Conservation (phyloP, 306 rosid genomes). For the Ammopiptanthus mongolicus region DNA sequence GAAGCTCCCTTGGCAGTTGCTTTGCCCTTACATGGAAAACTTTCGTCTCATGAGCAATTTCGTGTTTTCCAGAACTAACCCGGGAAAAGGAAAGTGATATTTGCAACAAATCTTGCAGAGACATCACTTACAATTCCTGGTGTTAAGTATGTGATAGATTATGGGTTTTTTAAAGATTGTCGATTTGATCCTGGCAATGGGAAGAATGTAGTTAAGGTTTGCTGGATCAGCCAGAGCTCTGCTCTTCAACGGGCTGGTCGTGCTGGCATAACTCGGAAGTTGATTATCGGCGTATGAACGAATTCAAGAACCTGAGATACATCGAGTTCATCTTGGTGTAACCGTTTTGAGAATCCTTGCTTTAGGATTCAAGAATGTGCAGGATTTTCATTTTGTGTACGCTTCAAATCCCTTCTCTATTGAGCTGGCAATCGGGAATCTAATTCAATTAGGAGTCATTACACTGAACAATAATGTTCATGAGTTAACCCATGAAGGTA, state of each 20-base stretch:
- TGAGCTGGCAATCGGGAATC: slow-evolving; percentile 75
- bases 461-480: slow-evolving; percentile 31
- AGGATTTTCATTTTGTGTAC: slow-evolving; percentile 79
- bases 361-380: slow-evolving; percentile 67
- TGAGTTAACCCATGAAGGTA: slow-evolving; percentile 65
- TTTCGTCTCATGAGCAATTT: slow-evolving; percentile 68
- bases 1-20: slow-evolving; percentile 52
- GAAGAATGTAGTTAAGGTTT: slow-evolving; percentile 85
- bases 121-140: slow-evolving; percentile 97
- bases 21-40: slow-evolving; percentile 86
- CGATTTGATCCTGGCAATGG: slow-evolving; percentile 81
- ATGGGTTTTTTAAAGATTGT: slow-evolving; percentile 82
- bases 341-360: slow-evolving; percentile 90
- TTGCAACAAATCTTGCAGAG: slow-evolving; percentile 92
- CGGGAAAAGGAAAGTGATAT: slow-evolving; percentile 81
- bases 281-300: slow-evolving; percentile 57
- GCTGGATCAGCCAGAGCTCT: slow-evolving; percentile 86
- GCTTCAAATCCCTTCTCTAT: slow-evolving; percentile 81
- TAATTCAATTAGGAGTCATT: slow-evolving; percentile 72
- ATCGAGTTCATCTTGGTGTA: slow-evolving; percentile 93
- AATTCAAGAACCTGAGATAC: slow-evolving; percentile 94
- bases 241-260: slow-evolving; percentile 96
- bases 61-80: slow-evolving; percentile 61
- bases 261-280: slow-evolving; percentile 87
- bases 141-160: slow-evolving; percentile 83